These are phyloP conservation scores for Trichosporon ovoides DNA, from an alignment of 1,284 basidiomycete genomes.

Conservation along the genomic window DNA sequence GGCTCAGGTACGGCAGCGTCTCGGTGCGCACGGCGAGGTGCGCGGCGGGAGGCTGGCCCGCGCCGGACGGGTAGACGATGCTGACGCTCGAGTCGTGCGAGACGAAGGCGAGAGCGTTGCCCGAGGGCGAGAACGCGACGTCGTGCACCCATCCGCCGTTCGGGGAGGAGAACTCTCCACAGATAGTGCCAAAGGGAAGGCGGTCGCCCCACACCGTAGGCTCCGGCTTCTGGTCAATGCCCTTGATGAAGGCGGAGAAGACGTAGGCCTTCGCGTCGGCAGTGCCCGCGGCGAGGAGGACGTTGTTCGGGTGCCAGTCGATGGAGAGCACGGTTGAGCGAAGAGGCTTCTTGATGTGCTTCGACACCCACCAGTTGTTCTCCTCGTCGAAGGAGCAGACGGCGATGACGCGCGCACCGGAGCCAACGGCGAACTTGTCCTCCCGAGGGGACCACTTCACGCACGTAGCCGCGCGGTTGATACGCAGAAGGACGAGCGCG, in stretches of 20 bases:
- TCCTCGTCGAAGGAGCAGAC: slow-evolving; percentile 93
- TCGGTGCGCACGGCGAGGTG: slow-evolving; percentile 68
- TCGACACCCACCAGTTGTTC: slow-evolving; percentile 99
- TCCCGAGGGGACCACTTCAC: slow-evolving; percentile 97
- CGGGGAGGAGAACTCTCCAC: slow-evolving; percentile 83
- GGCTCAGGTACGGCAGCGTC: slow-evolving; percentile 71
- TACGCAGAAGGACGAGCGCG: slow-evolving; percentile 87
- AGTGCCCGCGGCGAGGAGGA: slow-evolving; percentile 86
- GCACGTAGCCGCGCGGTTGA: slow-evolving; percentile 92
- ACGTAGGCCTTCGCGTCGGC: slow-evolving; percentile 95
- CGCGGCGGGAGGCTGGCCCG: slow-evolving; percentile 51
- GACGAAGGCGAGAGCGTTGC: slow-evolving; percentile 85
- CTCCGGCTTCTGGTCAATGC: slow-evolving; percentile 87
- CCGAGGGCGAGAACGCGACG: slow-evolving; percentile 91
- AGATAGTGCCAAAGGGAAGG: slow-evolving; percentile 94
- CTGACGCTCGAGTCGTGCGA: slow-evolving; percentile 87
- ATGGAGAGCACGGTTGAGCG: slow-evolving; percentile 85
- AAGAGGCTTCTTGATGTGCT: slow-evolving; percentile 95
- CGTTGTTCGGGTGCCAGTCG: slow-evolving; percentile 98
- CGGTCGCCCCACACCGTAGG: slow-evolving; percentile 95
- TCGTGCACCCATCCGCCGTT: slow-evolving; percentile 96
- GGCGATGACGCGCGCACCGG: slow-evolving; percentile 87
- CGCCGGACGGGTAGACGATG: slow-evolving; percentile 75
- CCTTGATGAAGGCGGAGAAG: slow-evolving; percentile 99
- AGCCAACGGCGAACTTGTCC: slow-evolving; percentile 98